Evolutionary conservation across 768 basidiomycete species (phyloP), one percentile per base, ranked within the genome.

Genomic region (Boletus pseudo-olivaceus): DNA sequence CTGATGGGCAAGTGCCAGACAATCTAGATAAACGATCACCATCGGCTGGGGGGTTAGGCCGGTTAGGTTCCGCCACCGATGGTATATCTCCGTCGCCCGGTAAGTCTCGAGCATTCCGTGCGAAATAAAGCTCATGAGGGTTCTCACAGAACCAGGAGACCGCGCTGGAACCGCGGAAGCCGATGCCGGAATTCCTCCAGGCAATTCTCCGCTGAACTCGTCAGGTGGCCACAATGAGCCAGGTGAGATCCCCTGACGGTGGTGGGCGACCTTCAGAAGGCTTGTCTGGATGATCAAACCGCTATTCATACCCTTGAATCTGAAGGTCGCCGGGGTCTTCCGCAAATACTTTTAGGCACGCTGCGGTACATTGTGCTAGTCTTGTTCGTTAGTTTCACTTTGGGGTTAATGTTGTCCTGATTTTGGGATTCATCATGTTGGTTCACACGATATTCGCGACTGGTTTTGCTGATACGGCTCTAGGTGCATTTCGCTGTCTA

Each of bases 261-360:
- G 67, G 74, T 73, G 76, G 77, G 76, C 76, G 76, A 72, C 76
- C 71, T 72, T 78, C 64, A 70, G 76, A 69, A 65, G 64, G 58
- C 66, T 77, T 62, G 70, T 71, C 56, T 76, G 71, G 74, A 67
- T 77, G 54, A 71, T 73, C 57, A 67, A 69, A 63, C 75, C 73
- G 46, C 55, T 75, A 50, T 63, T 74, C 58, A 64, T 75, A 59
- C 76, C 75, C 52, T 66, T 77, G 61, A 62, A 73, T 62, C 74
- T 76, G 68, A 78, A 70, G 73, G 76, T 78, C 72, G 76, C 76
- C 77, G 77, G 67, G 76, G 72, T 67, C 63, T 65, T 77, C 63
- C 72, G 72, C 66, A 73, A 72, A 65, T 74, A 67, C 58, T 72
- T 77, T 51, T 75, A 68, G 62, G 54, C 49, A 62, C 47, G 7